Conservation (phyloP, 495 filamentous ascomycete species). For the Neurospora sp. region DNA sequence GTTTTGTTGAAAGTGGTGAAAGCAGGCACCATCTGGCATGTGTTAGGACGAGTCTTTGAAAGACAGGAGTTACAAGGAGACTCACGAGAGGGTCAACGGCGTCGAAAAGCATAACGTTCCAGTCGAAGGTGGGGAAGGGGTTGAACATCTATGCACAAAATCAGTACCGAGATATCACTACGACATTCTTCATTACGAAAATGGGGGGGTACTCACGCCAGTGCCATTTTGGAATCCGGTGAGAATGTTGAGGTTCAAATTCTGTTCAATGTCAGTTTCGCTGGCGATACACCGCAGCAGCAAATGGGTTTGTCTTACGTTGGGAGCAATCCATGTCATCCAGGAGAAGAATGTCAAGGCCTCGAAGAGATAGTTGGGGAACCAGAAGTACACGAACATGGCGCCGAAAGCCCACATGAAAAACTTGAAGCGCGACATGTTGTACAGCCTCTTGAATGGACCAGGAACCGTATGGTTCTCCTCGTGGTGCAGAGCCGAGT, state of each 20-base stretch:
- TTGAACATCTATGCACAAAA: conserved; percentile 14
- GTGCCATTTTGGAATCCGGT: conserved; percentile 24
- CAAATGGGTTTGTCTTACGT: background rate
- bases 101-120: conserved; percentile 27
- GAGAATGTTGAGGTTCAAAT: conserved; percentile 20
- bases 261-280: conserved; percentile 1
- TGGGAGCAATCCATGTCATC: conserved; percentile 34
- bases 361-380: conserved; percentile 33
- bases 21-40: conserved; percentile 27
- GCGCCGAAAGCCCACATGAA: conserved; percentile 23
- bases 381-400: conserved; percentile 37
- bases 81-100: conserved; percentile 22
- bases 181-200: no score
- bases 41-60: no score
- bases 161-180: background rate
- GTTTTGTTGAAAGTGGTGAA: conserved; percentile 35
- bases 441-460: conserved; percentile 26
- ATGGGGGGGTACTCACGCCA: conserved; percentile 4
- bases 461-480: conserved; percentile 19
- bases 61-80: no score
- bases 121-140: conserved; percentile 32
- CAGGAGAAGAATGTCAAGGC: conserved; percentile 31
- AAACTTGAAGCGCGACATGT: conserved; percentile 24
- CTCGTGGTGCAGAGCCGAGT: conserved; percentile 33
- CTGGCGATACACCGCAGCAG: background rate